These are phyloP conservation scores for Fusarium musae DNA, from an alignment of 2,329 filamentous ascomycete genomes.

Conservation along the genomic window DNA sequence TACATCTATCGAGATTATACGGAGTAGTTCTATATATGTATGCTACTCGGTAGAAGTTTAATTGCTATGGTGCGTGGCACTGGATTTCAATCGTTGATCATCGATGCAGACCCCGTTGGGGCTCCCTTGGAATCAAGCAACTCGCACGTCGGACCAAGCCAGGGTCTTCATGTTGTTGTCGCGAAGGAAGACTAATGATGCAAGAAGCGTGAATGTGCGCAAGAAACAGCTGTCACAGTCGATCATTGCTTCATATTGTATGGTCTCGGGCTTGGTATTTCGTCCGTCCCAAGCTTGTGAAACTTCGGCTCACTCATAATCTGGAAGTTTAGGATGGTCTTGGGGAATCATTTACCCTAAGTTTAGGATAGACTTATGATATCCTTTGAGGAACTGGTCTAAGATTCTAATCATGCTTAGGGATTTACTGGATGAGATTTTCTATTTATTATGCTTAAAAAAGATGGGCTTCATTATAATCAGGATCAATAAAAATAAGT, in stretches of 20 bases:
- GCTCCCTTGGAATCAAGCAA: slow-evolving; percentile 9
- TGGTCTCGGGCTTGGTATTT: background rate
- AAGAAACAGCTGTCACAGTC: background rate
- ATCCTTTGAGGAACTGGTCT: too few relatives aligned
- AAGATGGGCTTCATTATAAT: background rate
- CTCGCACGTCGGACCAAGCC: background rate
- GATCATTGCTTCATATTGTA: slow-evolving; percentile 12
- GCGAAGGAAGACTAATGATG: background rate
- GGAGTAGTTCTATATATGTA: background rate
- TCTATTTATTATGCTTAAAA: background rate
- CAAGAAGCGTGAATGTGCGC: slow-evolving; percentile 6
- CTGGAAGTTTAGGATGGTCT: background rate
- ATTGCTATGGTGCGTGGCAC: background rate
- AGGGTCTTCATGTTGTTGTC: background rate
- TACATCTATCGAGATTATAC: background rate
- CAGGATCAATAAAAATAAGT: background rate
- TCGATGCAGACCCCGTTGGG: slow-evolving; percentile 10
- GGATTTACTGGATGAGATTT: background rate
- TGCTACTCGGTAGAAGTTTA: background rate
- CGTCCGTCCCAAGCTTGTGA: background rate
- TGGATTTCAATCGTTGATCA: background rate
- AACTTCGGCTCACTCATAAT: background rate
- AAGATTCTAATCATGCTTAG: background rate
- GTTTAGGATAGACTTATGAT: background rate
- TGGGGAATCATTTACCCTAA: background rate